Percentiles rank a stretch among this genome's conserved stretches.
These are phyloP conservation scores for Mucor circinelloides DNA, from an alignment of 371 early-diverging fungal genomes.

Conservation along the genomic window DNA sequence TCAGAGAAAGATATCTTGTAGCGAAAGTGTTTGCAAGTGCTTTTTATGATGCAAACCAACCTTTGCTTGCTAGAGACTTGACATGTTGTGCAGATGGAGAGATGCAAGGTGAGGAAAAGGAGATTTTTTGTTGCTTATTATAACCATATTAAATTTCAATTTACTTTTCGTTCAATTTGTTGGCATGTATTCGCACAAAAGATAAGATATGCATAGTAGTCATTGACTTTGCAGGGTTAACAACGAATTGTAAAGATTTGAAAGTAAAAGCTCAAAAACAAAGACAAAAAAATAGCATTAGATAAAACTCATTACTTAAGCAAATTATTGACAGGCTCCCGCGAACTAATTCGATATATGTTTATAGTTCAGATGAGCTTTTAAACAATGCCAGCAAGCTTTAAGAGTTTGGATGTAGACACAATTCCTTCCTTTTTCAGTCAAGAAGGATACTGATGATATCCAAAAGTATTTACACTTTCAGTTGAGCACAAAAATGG, in stretches of 20 bases:
- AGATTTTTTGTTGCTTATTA: constrained; percentile 9
- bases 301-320: constrained; percentile 17
- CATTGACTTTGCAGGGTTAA: constrained; percentile 22
- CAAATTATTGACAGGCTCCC: constrained; percentile 12
- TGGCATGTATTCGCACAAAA: constrained; percentile 11
- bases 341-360: constrained; percentile 4
- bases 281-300: constrained; percentile 12
- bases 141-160: constrained; percentile 17
- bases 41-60: constrained; percentile 16
- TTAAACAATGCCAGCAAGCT: constrained; percentile 9
- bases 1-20: constrained; percentile 22
- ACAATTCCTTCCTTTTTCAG: constrained; percentile 4
- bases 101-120: constrained; percentile 22
- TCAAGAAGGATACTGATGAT: constrained; percentile 5
- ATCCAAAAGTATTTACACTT: background rate
- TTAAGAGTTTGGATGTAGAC: constrained; percentile 9
- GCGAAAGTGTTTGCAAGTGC: constrained; percentile 18
- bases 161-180: constrained; percentile 14
- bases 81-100: constrained; percentile 19
- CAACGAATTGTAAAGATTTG: constrained; percentile 23
- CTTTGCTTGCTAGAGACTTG: constrained; percentile 11
- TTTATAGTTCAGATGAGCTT: constrained; percentile 10
- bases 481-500: constrained; percentile 4
- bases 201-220: constrained; percentile 17
- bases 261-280: constrained; percentile 9